Evolutionary conservation across 2,329 filamentous ascomycete genomes (phyloP).

Genomic region (Scorias spongiosa): DNA sequence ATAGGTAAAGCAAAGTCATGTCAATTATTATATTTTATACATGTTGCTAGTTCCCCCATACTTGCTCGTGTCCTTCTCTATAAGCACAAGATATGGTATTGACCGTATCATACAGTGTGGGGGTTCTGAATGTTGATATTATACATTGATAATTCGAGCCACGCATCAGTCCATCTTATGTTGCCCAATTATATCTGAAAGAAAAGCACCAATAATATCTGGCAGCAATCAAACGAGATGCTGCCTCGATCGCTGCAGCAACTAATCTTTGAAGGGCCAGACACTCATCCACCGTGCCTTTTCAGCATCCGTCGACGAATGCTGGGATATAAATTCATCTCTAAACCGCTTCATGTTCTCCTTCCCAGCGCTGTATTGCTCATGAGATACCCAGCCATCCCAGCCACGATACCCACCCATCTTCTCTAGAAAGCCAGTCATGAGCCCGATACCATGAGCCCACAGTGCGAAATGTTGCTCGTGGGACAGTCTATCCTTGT

Average conservation of each 20-base stretch:
- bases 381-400: constrained; percentile 4
- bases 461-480: constrained; percentile 2
- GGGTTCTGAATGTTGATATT: too few relatives aligned
- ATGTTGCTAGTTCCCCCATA: too few relatives aligned
- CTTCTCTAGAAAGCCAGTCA: constrained; percentile 3
- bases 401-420: constrained; percentile 4
- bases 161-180: too few relatives aligned
- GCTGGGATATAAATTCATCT: constrained; percentile 5
- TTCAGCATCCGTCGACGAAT: constrained; percentile 4
- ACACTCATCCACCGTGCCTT: constrained; percentile 1
- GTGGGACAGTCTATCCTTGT: constrained; percentile 1
- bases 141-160: too few relatives aligned
- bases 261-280: constrained; percentile 1
- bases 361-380: constrained; percentile 3
- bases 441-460: constrained; percentile 3
- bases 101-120: too few relatives aligned
- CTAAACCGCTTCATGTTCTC: constrained; percentile 4
- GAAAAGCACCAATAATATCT: too few relatives aligned
- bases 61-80: too few relatives aligned
- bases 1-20: too few relatives aligned
- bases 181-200: too few relatives aligned
- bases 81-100: too few relatives aligned
- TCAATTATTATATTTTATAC: too few relatives aligned
- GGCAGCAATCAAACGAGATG: background rate
- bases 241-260: background rate